phyloP scores from a whole-genome alignment of 441 rosid species.

The Pelargonium citronellum region DNA sequence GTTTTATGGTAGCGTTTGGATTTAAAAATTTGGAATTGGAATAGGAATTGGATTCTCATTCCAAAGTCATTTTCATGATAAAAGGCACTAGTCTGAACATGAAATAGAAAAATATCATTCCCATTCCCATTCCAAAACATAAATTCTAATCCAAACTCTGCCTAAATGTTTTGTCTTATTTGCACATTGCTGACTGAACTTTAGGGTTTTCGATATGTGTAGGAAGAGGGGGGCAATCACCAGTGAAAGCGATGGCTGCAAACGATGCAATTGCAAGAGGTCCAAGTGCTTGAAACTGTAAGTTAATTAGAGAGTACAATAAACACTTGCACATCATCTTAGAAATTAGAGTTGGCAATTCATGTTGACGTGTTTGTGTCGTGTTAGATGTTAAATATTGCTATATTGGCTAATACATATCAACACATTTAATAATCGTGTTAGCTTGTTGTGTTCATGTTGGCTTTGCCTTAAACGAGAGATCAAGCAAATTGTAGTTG shows the following conservation, averaged over 20 bases:
- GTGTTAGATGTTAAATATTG: not conserved
- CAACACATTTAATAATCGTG: too few species aligned
- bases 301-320: slow-evolving; percentile 21
- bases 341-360: too few species aligned
- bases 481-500: too few species aligned
- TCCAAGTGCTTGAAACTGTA: slow-evolving; percentile 64
- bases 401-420: too few species aligned
- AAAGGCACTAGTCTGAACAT: too few species aligned
- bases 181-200: not conserved
- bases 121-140: not conserved
- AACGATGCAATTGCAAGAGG: slow-evolving; percentile 62
- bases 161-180: not conserved
- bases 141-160: not conserved
- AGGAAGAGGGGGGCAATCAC: slow-evolving; percentile 39
- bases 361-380: not conserved
- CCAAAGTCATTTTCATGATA: too few species aligned
- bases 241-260: slow-evolving; percentile 40
- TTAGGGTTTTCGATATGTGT: not conserved
- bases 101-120: too few species aligned
- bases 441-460: too few species aligned
- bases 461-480: too few species aligned
- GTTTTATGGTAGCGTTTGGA: too few species aligned
- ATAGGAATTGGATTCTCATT: too few species aligned
- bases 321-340: not conserved
- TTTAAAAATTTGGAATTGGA: too few species aligned